Evolutionary conservation across 768 basidiomycete genomes (phyloP), one percentile per base, ranked within the genome.

Genomic region (Suillus luteus): DNA sequence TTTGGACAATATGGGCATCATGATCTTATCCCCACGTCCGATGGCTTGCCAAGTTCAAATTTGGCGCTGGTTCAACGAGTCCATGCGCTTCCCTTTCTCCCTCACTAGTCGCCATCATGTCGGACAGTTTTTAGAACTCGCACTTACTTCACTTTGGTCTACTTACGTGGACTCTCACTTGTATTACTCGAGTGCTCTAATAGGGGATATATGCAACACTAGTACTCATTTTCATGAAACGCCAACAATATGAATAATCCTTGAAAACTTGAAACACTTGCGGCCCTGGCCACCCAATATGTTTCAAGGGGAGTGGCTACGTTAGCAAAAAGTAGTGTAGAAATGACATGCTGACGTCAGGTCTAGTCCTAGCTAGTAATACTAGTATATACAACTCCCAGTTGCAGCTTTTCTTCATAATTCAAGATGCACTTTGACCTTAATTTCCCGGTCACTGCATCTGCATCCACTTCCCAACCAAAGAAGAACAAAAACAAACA

Each of bases 341-440:
- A 27, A 7, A 15, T 49, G 27, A 49, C 49, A 7, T 49, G 38
- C n/a, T 49, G 48, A 49, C 48, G 48, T 49, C 48, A 24, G 46
- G 41, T 19, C 43, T 43, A 43, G 17, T 19, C 15, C 27, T 27
- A 27, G n/a, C n/a, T n/a, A n/a, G n/a, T n/a, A n/a, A n/a, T 8
- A 19, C 19, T 9, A 27, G 2, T 3, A 27, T 15, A 44, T 8
- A 41, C 27, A 51, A 31, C 51, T 27, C 24, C 14, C 24, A 27
- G 24, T 8, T 27, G 24, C 14, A 51, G 22, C 48, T 19, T 55
- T 57, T 22, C 37, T 24, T 33, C 2, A n/a, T 22, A 35, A n/a
- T 54, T 15, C 9, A 22, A 14, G 17, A 88, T 89, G 88, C 88
- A 81, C 68, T 89, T 87, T 67, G 89, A 90, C 74, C 80, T 90